Evolutionary conservation across 495 filamentous ascomycete species (phyloP).

Genomic region (Xanthoparmelia taractica): DNA sequence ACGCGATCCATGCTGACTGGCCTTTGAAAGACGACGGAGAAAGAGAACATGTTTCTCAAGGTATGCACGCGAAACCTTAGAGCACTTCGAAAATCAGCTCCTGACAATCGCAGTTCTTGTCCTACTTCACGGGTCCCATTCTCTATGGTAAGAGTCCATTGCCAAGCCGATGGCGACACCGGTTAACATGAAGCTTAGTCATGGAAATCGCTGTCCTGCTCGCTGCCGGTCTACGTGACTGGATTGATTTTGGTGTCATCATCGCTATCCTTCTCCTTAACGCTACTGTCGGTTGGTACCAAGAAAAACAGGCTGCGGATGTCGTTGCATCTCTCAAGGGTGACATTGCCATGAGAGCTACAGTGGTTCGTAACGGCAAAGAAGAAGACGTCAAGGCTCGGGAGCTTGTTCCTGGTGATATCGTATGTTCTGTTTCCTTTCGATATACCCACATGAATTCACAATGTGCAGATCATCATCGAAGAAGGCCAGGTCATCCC

Average conservation of each 20-base stretch:
- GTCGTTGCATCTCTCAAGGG: conserved; percentile 74
- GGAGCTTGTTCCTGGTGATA: conserved; percentile 75
- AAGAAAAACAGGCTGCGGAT: conserved; percentile 80
- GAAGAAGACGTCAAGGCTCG: conserved; percentile 69
- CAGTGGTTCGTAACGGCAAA: conserved; percentile 61
- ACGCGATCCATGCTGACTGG: conserved; percentile 10
- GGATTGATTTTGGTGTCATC: conserved; percentile 80
- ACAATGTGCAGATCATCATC: conserved; percentile 46
- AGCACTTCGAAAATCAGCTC: neutral
- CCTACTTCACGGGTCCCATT: conserved; percentile 76
- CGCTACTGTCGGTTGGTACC: conserved; percentile 75
- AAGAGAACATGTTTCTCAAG: conserved; percentile 59
- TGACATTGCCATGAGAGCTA: conserved; percentile 74
- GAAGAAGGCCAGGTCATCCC: conserved; percentile 73
- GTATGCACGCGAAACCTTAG: conserved; percentile 8
- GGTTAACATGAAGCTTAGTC: conserved; percentile 44
- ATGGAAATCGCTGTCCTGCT: conserved; percentile 79
- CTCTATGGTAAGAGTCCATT: conserved; percentile 57
- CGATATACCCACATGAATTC: conserved; percentile 17
- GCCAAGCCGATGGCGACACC: neutral
- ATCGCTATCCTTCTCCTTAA: conserved; percentile 73
- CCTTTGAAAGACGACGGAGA: conserved; percentile 47
- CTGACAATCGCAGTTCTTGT: conserved; percentile 53
- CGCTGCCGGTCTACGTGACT: conserved; percentile 71
- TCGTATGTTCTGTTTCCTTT: conserved; percentile 47